Conservation (phyloP, 1,139 yeast genomes). For the Saccharomyces hybrid region DNA sequence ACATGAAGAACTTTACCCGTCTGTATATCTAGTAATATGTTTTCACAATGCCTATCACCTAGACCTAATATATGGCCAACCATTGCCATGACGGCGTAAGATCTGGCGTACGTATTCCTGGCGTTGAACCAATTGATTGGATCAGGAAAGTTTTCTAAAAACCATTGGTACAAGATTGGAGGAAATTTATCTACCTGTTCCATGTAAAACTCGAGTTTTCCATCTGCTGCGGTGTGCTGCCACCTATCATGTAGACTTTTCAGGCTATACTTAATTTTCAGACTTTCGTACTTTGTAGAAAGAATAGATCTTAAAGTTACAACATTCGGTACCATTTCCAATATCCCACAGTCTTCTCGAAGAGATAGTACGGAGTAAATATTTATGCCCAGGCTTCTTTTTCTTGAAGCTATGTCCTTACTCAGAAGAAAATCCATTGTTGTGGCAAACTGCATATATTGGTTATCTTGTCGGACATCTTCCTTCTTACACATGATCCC, state of each 20-base stretch:
- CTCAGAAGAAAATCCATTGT: slow-evolving; percentile 70
- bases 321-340: slow-evolving; percentile 88
- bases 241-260: slow-evolving; percentile 26
- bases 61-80: slow-evolving; percentile 86
- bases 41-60: slow-evolving; percentile 96
- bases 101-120: slow-evolving; percentile 63
- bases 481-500: slow-evolving; percentile 80
- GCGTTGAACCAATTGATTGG: slow-evolving; percentile 84
- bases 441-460: slow-evolving; percentile 86
- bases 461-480: slow-evolving; percentile 92
- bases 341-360: slow-evolving; percentile 79
- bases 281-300: slow-evolving; percentile 37
- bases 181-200: slow-evolving; percentile 41
- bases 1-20: slow-evolving; percentile 85
- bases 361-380: slow-evolving; percentile 88
- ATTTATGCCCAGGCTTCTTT: slow-evolving; percentile 60
- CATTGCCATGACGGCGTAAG: slow-evolving; percentile 95
- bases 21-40: slow-evolving; percentile 64
- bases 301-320: slow-evolving; percentile 70
- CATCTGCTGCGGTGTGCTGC: slow-evolving; percentile 23
- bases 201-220: slow-evolving; percentile 28
- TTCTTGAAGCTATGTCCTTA: slow-evolving; percentile 63
- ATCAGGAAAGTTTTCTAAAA: slow-evolving; percentile 79
- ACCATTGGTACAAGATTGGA: slow-evolving; percentile 84
- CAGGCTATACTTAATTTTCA: slow-evolving; percentile 30